A percentile compares a stretch with the other conserved stretches of the same genome.
Conservation (phyloP, 805 yeast genomes). For the Lipomyces sp. region DNA sequence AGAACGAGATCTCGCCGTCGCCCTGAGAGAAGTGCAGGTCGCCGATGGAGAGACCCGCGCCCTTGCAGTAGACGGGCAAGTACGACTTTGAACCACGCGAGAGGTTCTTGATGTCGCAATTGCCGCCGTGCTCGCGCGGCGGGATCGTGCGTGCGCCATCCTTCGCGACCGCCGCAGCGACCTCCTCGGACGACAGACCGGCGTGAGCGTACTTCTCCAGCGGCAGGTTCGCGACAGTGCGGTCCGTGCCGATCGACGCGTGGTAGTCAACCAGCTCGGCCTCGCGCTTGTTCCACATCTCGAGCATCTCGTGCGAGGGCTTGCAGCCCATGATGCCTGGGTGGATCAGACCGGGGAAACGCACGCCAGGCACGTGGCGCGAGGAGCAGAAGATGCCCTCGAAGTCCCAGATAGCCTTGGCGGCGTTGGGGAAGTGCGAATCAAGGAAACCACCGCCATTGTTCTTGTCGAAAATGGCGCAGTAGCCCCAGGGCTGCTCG, state of each 20-base stretch:
- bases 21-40: conserved; percentile 54
- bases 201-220: conserved; percentile 41
- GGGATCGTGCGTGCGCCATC: conserved; percentile 55
- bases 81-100: conserved; percentile 50
- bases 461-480: conserved; percentile 48
- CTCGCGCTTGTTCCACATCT: conserved; percentile 49
- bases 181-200: conserved; percentile 41
- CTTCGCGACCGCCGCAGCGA: conserved; percentile 37
- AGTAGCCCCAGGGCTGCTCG: conserved; percentile 54
- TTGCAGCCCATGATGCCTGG: conserved; percentile 52
- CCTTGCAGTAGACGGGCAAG: conserved; percentile 48
- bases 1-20: conserved; percentile 53
- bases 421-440: conserved; percentile 49
- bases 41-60: conserved; percentile 50
- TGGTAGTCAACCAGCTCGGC: conserved; percentile 36
- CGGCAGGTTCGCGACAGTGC: conserved; percentile 46
- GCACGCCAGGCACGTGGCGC: conserved; percentile 50
- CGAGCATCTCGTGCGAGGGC: conserved; percentile 46
- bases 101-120: conserved; percentile 51
- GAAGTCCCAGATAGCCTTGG: conserved; percentile 52
- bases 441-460: conserved; percentile 54
- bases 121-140: conserved; percentile 52
- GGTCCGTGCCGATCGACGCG: conserved; percentile 30
- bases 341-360: conserved; percentile 50
- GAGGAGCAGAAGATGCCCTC: conserved; percentile 51